Evolutionary conservation across 2,329 filamentous ascomycete species (phyloP).

Genomic region (Nemania sp.): DNA sequence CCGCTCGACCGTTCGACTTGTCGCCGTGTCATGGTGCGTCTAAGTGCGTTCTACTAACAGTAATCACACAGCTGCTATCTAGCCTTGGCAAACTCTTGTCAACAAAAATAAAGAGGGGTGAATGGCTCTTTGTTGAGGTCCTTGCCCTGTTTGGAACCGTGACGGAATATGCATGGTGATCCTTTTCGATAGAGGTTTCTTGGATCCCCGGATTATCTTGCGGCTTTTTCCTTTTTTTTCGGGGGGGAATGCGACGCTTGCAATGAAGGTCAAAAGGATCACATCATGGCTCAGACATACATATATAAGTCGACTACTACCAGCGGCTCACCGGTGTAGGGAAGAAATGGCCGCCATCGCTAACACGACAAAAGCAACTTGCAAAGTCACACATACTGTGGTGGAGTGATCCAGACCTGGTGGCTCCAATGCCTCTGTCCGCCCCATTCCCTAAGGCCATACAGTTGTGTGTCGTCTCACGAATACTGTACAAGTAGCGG

Average conservation of each 20-base stretch:
- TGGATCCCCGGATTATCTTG: neutral
- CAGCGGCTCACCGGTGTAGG: neutral
- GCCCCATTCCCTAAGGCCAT: conserved; percentile 1
- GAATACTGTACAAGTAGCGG: conserved; percentile 22
- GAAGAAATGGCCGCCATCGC: neutral
- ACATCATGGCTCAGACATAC: neutral
- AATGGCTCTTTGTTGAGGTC: conserved; percentile 29
- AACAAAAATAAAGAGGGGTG: conserved; percentile 11
- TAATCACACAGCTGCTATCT: conserved; percentile 20
- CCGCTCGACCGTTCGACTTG: conserved; percentile 45
- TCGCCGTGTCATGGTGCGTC: conserved; percentile 23
- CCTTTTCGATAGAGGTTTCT: neutral
- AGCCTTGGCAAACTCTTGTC: conserved; percentile 32
- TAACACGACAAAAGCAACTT: neutral
- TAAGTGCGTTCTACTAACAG: conserved; percentile 30
- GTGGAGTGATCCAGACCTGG: conserved; percentile 23
- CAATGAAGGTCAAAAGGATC: neutral
- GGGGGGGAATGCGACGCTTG: neutral
- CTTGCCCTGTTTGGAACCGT: conserved; percentile 23
- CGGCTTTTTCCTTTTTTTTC: neutral
- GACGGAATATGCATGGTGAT: conserved; percentile 7
- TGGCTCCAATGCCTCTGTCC: conserved; percentile 4
- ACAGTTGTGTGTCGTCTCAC: conserved; percentile 6
- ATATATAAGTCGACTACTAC: neutral
- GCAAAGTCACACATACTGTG: neutral